Percentiles rank a stretch among this genome's conserved stretches.
Conservation (phyloP, 2,329 filamentous ascomycete species). For the Aspergillus sp. region DNA sequence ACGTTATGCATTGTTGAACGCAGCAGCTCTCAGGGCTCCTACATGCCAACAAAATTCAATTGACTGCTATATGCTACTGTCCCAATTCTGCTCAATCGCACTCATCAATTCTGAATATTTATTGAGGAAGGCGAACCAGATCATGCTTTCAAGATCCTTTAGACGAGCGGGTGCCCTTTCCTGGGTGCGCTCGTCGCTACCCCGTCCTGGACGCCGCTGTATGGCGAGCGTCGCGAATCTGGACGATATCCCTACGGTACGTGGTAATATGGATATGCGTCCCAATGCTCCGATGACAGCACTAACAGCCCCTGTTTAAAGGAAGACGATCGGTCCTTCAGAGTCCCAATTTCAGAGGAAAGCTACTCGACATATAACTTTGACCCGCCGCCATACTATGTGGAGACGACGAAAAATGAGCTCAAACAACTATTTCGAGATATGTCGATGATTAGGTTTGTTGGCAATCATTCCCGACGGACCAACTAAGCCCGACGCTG, state of each 20-base stretch:
- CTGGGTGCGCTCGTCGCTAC: slow-evolving; percentile 2
- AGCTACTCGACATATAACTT: slow-evolving; percentile 98
- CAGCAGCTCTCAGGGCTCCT: not conserved
- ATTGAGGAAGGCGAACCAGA: not conserved
- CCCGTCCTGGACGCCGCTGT: slow-evolving; percentile 5
- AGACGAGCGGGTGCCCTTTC: not conserved
- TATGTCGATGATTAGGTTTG: slow-evolving; percentile 85
- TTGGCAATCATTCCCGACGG: not conserved
- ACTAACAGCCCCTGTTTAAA: not conserved
- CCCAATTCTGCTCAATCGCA: not conserved
- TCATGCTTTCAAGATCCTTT: slow-evolving; percentile 14
- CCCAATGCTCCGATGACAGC: not conserved
- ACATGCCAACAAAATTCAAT: not conserved
- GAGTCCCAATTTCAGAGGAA: slow-evolving; percentile 85
- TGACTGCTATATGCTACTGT: not conserved
- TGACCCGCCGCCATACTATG: slow-evolving; percentile 84
- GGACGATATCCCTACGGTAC: slow-evolving; percentile 13
- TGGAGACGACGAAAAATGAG: slow-evolving; percentile 89
- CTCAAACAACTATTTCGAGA: slow-evolving; percentile 96
- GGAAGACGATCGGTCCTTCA: slow-evolving; percentile 84
- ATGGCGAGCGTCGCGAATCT: slow-evolving; percentile 18
- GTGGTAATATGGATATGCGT: not conserved
- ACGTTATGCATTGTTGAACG: not conserved
- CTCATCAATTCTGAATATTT: not conserved
- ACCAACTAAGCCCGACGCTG: not conserved